Base-by-base conservation (phyloP, 768 basidiomycete species). In the Suillus cothurnatus region DNA sequence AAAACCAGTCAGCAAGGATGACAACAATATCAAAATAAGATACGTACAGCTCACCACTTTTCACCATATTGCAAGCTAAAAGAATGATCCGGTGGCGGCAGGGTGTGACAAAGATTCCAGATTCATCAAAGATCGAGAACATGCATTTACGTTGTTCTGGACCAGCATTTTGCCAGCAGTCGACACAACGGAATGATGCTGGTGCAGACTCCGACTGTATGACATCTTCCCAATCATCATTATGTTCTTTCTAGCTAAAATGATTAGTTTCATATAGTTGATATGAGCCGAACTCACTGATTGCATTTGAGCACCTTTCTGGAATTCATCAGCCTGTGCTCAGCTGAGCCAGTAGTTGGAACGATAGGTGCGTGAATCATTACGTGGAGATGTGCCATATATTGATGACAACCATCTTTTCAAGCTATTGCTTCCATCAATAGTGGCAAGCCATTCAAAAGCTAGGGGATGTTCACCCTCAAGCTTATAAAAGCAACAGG, bases 401-500 rank as follows among this genome's bases (percentile, higher is more conserved):
- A 23, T 61, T 12, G 26, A 61, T 4, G 39, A 61, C 0, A 19
- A n/a, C 41, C 47, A 49, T 23, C n/a, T 12, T 49, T 49, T 49
- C 58, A 64, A 58, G 43, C 63, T 64, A 36, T 60, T 32, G 21
- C 61, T 64, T 0, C 63, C 59, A 4, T 64, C 43, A 9, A 64
- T 64, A 28, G 63, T 41, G 17, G 56, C 58, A 43, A 17, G 47
- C 47, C 47, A 49, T 23, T 49, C 47, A 49, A 47, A 47, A 12
- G 47, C 3, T 3, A 47, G 4, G n/a, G 11, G 6, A 0, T 36
- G 19, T 34, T 64, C 58, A 19, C 45, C 43, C 1, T 59, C 43
- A 23, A 64, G 58, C n/a, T 52, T 39, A 23, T 70, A 69, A 23
- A n/a, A 50, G 45, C 68, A 68, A n/a, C 36, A 23, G n/a, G 62